Evolutionary conservation across 345 rosid genomes (phyloP).

Genomic region (Aethionema arabicum): DNA sequence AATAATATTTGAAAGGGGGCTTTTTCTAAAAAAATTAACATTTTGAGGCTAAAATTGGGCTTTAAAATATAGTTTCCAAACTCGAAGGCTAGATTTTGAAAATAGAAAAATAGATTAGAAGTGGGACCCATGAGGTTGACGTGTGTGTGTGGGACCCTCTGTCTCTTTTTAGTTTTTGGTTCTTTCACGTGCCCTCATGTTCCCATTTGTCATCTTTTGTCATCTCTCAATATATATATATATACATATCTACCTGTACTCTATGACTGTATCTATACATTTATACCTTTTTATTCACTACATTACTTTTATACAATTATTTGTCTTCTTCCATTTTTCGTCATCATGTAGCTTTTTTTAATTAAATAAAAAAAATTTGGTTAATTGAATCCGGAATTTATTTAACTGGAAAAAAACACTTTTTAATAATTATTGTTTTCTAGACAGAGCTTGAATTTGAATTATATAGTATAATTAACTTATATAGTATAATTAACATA

Average conservation of each 20-base stretch:
- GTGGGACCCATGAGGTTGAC: slow-evolving; percentile 26
- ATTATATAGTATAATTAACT: too few relatives aligned
- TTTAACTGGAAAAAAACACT: too few relatives aligned
- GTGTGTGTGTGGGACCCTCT: slow-evolving; percentile 33
- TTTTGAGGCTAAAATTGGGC: neutral
- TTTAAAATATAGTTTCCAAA: slow-evolving; percentile 2
- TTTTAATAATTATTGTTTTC: too few relatives aligned
- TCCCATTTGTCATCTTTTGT: slow-evolving; percentile 32
- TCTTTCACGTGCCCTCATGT: slow-evolving; percentile 41
- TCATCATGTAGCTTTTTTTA: neutral
- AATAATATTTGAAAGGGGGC: too few relatives aligned
- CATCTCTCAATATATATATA: slow-evolving; percentile 11
- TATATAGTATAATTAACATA: too few relatives aligned
- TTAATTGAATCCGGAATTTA: too few relatives aligned
- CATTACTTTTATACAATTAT: neutral
- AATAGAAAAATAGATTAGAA: neutral
- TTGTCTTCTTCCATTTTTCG: neutral
- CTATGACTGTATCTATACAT: neutral
- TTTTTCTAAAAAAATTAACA: too few relatives aligned
- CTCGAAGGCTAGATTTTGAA: slow-evolving; percentile 16
- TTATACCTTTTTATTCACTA: neutral
- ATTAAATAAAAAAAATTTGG: too few relatives aligned
- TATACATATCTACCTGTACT: neutral
- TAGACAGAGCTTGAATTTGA: too few relatives aligned
- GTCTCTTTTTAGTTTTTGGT: slow-evolving; percentile 27